These are phyloP conservation scores for Juncus inflexus DNA, from an alignment of 176 grass and related monocot species.

Conservation along the genomic window DNA sequence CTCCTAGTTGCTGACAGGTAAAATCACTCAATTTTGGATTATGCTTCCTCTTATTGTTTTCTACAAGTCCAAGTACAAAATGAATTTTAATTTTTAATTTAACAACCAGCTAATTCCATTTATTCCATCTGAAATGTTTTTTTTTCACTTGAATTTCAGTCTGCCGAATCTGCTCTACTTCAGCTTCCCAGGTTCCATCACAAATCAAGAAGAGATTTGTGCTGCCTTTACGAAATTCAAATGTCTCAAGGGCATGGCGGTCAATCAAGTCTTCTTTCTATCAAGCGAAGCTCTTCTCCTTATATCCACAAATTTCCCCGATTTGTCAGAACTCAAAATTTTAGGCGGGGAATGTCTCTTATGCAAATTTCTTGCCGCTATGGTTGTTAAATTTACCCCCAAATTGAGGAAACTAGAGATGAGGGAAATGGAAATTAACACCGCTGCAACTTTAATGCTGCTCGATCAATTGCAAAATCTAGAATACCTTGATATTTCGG, in stretches of 20 bases:
- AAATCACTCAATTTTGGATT: neutral
- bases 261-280: neutral
- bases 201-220: conserved; percentile 3
- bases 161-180: conserved; percentile 13
- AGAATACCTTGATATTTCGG: neutral
- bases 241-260: conserved; percentile 10
- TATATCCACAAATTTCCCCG: neutral
- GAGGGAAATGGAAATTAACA: too few species aligned
- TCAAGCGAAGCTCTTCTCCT: neutral
- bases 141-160: conserved; percentile 2
- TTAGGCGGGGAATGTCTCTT: neutral
- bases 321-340: conserved; percentile 11
- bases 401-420: conserved; percentile 17
- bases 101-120: neutral
- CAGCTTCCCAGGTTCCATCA: conserved; percentile 9
- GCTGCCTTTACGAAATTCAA: conserved; percentile 7
- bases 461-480: conserved; percentile 7
- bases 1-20: conserved; percentile 6
- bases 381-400: conserved; percentile 2
- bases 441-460: neutral
- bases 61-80: neutral
- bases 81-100: neutral
- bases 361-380: conserved; percentile 1
- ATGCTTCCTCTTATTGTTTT: neutral
- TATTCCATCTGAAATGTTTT: conserved; percentile 7